A percentile compares a stretch with the other conserved stretches of the same genome.
Evolutionary conservation across 768 basidiomycete species (phyloP).

Genomic region (Boletus vermiculosoides): DNA sequence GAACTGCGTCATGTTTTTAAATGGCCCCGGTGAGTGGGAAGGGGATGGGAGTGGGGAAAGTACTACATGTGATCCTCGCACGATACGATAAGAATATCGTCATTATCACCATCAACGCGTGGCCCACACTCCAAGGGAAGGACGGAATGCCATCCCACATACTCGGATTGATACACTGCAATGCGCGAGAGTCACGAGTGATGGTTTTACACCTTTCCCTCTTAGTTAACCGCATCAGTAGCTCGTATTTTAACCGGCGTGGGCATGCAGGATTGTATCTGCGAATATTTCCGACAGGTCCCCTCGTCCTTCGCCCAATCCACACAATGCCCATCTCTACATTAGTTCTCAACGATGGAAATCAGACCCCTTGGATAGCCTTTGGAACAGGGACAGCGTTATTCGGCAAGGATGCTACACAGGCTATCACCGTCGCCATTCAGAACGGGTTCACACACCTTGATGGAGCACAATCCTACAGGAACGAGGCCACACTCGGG

Average conservation of each 20-base stretch:
- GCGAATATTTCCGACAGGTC: background rate
- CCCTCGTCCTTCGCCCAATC: constrained; percentile 6
- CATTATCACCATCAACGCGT: background rate
- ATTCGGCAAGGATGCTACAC: constrained; percentile 41
- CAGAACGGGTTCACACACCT: constrained; percentile 58
- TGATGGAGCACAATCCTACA: constrained; percentile 62
- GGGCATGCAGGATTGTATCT: background rate
- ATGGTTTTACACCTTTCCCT: background rate
- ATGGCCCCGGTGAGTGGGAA: background rate
- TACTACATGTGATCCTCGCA: background rate
- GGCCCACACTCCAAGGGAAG: background rate
- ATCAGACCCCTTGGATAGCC: constrained; percentile 52
- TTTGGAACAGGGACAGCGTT: constrained; percentile 64
- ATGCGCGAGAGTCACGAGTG: constrained; percentile 11
- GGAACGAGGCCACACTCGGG: constrained; percentile 54
- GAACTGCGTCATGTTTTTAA: background rate
- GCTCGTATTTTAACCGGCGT: constrained; percentile 7
- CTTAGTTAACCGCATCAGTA: constrained; percentile 11
- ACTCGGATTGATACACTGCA: background rate
- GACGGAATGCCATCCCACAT: background rate
- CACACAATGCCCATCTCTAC: constrained; percentile 28
- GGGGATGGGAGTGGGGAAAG: background rate
- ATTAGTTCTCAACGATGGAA: constrained; percentile 56
- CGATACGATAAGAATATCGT: constrained; percentile 1
- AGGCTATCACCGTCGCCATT: constrained; percentile 45